Percentiles rank a stretch among this genome's conserved stretches.
Conservation (phyloP, 306 rosid species). For the Quercus mongolica region DNA sequence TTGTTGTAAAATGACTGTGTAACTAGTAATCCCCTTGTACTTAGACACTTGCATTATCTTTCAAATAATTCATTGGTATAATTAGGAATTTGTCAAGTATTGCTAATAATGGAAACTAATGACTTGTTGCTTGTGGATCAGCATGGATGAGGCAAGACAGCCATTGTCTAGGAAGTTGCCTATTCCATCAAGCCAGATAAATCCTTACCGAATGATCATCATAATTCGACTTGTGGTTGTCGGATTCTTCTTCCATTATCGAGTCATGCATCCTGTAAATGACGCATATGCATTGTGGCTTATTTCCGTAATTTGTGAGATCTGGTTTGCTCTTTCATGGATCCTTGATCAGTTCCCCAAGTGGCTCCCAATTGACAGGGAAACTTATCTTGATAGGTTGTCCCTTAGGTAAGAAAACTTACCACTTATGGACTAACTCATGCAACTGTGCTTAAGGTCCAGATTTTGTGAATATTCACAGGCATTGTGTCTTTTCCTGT, state of each 20-base stretch:
- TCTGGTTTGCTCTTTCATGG: slow-evolving; percentile 74
- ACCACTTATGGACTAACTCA: background rate
- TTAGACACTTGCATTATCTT: background rate
- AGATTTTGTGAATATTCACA: background rate
- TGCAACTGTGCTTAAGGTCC: background rate
- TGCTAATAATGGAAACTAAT: background rate
- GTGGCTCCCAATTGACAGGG: slow-evolving; percentile 61
- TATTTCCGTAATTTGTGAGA: slow-evolving; percentile 60
- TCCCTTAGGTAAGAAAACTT: slow-evolving; percentile 47
- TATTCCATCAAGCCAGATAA: slow-evolving; percentile 51
- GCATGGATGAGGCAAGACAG: slow-evolving; percentile 68
- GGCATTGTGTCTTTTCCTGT: background rate
- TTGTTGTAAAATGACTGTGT: background rate
- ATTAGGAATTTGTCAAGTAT: background rate
- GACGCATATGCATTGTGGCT: slow-evolving; percentile 68
- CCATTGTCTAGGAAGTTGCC: slow-evolving; percentile 60
- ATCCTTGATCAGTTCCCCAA: slow-evolving; percentile 64
- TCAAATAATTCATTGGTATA: background rate
- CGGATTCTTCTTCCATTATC: slow-evolving; percentile 66
- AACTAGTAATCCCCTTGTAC: background rate
- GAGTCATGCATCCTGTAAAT: slow-evolving; percentile 49
- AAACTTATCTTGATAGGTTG: slow-evolving; percentile 61
- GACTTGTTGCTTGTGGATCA: slow-evolving; percentile 26
- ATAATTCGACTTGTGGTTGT: slow-evolving; percentile 54
- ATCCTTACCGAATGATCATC: slow-evolving; percentile 63